phyloP scores from a whole-genome alignment of 2,329 filamentous ascomycete species.

The Cladophialophora carrionii region DNA sequence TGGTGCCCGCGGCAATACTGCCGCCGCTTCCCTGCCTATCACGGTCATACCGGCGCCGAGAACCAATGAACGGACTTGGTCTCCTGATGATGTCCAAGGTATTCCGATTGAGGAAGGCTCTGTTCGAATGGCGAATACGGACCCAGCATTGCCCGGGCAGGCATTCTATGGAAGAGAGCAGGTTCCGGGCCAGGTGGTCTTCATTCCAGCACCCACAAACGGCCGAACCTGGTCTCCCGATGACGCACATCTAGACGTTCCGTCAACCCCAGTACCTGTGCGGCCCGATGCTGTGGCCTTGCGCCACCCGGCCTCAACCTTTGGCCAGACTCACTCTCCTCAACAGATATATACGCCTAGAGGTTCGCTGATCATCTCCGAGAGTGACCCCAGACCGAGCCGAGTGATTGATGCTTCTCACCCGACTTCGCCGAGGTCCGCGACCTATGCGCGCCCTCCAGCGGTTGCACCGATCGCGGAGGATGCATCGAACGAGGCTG shows the following conservation, averaged over 20 bases:
- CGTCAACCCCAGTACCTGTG: neutral
- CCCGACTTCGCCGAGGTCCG: constrained; percentile 10
- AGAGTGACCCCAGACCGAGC: constrained; percentile 19
- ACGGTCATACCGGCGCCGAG: constrained; percentile 65
- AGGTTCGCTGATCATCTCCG: constrained; percentile 30
- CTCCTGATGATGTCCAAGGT: constrained; percentile 46
- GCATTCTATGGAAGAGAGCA: neutral
- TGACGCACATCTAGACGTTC: constrained; percentile 33
- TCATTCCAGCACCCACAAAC: constrained; percentile 63
- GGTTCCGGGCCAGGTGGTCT: constrained; percentile 50
- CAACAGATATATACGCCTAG: constrained; percentile 19
- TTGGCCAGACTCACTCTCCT: neutral
- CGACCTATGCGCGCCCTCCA: constrained; percentile 10
- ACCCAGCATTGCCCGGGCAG: neutral
- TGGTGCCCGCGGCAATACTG: constrained; percentile 44
- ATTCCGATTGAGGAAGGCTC: constrained; percentile 13
- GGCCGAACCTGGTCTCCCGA: constrained; percentile 60
- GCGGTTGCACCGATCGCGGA: constrained; percentile 22
- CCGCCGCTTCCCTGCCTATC: constrained; percentile 55
- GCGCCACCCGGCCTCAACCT: constrained; percentile 1
- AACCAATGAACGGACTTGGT: constrained; percentile 59
- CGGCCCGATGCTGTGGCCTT: constrained; percentile 8
- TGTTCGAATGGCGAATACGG: constrained; percentile 1
- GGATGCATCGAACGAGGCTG: constrained; percentile 1
- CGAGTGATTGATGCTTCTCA: neutral